Evolutionary conservation across 2,329 filamentous ascomycete species (phyloP), one percentile per base, ranked within the genome.

Genomic region (Blastomyces emzantsi): DNA sequence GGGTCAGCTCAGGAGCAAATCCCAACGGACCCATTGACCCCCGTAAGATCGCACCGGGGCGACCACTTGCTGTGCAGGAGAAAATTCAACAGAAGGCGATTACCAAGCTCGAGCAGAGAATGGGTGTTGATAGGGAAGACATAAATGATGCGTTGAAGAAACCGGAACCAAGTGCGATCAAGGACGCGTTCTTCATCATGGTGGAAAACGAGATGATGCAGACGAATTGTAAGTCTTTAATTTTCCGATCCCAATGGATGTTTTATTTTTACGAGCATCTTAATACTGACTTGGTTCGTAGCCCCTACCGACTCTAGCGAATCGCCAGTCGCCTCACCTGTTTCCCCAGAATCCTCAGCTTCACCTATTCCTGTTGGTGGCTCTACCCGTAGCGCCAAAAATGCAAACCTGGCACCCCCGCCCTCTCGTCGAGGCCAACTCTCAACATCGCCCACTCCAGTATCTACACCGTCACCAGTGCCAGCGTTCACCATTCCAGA

Each of bases 181-280:
- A 99, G 78, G 94, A 99, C 77, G 94, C 94, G 1, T 99, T 97
- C 78, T 87, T 97, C 78, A 99, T 99, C 74, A 91, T 99, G 33
- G 87, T 93, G 62, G 94, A 99, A 77, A 97, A 97, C 74, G 94
- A 97, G 75, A 85, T 97, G 74, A 97, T 97, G 92, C 90, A 92
- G 75, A 88, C 87, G 63, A 96, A 92, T 74, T 92, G 90, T 95
- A 81, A 85, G 90, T 86, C 17, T 8, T 43, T 11, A 36, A 11
- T 28, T 54, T 28, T 33, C 25, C 54, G 13, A 36, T 41, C 17
- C 33, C 15, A 39, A 49, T 49, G 22, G 8, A 9, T 9, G 11
- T 49, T 22, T 3, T 13, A 3, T 49, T 22, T 22, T 22, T 13
- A 69, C 61, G 30, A 47, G 25, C 15, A 30, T 15, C n/a, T 59